Base-by-base conservation (phyloP, 495 filamentous ascomycete genomes). In the Durotheca rogersii region DNA sequence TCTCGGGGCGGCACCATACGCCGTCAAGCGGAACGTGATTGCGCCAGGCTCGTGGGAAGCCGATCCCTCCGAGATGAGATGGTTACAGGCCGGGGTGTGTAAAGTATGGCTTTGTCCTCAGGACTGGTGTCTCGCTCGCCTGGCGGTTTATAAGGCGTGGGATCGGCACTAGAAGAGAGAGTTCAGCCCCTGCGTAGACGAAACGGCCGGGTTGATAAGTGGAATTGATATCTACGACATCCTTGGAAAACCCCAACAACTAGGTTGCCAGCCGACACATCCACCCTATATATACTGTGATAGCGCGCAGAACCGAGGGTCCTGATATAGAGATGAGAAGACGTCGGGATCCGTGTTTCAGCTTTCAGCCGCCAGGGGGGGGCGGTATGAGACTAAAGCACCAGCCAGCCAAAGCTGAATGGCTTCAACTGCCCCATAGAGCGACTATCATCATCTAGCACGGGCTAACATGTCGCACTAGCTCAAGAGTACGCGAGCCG, bases 341-440 rank as follows among this genome's bases (percentile, higher is more conserved):
- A 12, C 25, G 27, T 31, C 33, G 32, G 43, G 29, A 14, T 15
- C 19, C 38, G 37, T 36, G 44, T 52, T 58, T 52, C 54, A 58
- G 48, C 49, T 53, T 53, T 41, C 43, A 52, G 55, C 44, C 42
- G 49, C 39, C 30, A 43, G 21, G 49, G 34, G 21, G 49, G 34
- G 23, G 15, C 40, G 27, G 39, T 53, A 39, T 16, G 23, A 53
- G 36, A 53, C 48, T 36, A 53, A 35, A 17, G 14, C 16, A 36
- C 10, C 38, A 18, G 23, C 34, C 20, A 9, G 30, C 25, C 44
- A 6, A 48, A 58, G 49, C 49, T 40, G 27, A 45, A 29, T 29
- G n/a, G 7, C 42, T 44, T 37, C 27, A 25, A 36, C 30, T 44
- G 12, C 32, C 42, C 18, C 20, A 43, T 47, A n/a, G 20, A 17